A percentile compares a stretch with the other conserved stretches of the same genome.
Conservation (phyloP, 2,329 filamentous ascomycete genomes). For the Ophidiomyces ophidiicola region DNA sequence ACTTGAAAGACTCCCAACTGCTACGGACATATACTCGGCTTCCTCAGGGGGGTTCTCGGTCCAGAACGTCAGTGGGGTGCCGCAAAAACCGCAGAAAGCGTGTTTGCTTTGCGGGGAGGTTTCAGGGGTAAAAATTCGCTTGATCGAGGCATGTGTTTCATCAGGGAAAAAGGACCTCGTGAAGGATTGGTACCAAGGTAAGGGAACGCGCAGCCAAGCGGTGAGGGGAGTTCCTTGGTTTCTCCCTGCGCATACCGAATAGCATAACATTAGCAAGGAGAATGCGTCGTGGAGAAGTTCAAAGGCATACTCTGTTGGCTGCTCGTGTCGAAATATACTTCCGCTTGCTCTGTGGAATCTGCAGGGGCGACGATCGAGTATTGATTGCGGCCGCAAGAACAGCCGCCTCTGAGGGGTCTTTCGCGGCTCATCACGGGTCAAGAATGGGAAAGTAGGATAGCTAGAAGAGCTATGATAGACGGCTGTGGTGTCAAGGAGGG, state of each 20-base stretch:
- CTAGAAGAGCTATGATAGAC: not conserved
- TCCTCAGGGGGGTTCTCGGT: slow-evolving; percentile 58
- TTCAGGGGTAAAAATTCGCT: slow-evolving; percentile 52
- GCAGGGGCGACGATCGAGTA: slow-evolving; percentile 63
- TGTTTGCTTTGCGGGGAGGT: slow-evolving; percentile 50
- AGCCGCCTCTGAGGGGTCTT: slow-evolving; percentile 27
- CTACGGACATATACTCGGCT: slow-evolving; percentile 66
- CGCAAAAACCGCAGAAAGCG: slow-evolving; percentile 85
- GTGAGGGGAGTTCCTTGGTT: slow-evolving; percentile 61
- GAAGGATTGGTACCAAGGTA: slow-evolving; percentile 65
- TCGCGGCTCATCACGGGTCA: slow-evolving; percentile 12
- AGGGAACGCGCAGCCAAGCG: slow-evolving; percentile 70
- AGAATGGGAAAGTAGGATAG: not conserved
- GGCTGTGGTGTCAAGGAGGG: not conserved
- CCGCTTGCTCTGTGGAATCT: slow-evolving; percentile 43
- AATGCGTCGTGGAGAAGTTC: not conserved
- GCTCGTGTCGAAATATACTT: slow-evolving; percentile 64
- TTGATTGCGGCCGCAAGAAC: slow-evolving; percentile 73
- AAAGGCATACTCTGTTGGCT: slow-evolving; percentile 55
- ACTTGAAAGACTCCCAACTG: slow-evolving; percentile 61
- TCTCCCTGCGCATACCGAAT: slow-evolving; percentile 36
- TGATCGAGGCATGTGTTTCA: slow-evolving; percentile 57
- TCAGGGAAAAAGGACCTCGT: slow-evolving; percentile 67
- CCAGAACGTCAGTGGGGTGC: slow-evolving; percentile 75
- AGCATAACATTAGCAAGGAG: slow-evolving; percentile 6